These are phyloP conservation scores for Coemansia sp. DNA, from an alignment of 192 early-diverging fungal species.

Conservation along the genomic window DNA sequence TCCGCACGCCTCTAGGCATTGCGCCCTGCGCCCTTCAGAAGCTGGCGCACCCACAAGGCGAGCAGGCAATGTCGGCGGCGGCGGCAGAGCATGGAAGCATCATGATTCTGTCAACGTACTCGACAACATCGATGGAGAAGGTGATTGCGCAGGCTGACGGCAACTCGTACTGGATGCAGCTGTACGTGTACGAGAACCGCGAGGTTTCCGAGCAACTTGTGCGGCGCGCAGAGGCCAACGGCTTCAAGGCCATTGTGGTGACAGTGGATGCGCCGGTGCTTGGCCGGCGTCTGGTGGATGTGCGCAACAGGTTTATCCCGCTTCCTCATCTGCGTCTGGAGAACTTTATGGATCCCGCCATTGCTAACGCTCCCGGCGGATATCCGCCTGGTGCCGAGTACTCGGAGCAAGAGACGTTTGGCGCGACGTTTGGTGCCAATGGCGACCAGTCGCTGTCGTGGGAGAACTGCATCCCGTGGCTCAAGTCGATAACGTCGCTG, in stretches of 20 bases:
- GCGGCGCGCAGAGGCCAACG: constrained; percentile 69
- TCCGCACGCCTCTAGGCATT: constrained; percentile 70
- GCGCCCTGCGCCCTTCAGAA: constrained; percentile 78
- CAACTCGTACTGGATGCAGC: constrained; percentile 69
- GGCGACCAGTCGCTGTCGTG: constrained; percentile 80
- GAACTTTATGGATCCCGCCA: constrained; percentile 59
- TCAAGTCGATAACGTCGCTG: constrained; percentile 77
- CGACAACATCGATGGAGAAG: constrained; percentile 66
- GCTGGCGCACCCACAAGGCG: constrained; percentile 68
- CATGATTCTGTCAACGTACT: constrained; percentile 66
- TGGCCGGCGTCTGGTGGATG: constrained; percentile 60
- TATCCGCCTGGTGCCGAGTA: constrained; percentile 7
- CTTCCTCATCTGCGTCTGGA: constrained; percentile 64
- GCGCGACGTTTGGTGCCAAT: constrained; percentile 48
- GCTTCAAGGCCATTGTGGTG: constrained; percentile 69
- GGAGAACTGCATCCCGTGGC: constrained; percentile 84
- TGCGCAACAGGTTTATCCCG: constrained; percentile 61
- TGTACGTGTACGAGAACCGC: constrained; percentile 81
- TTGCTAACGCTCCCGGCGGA: constrained; percentile 15
- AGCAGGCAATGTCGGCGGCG: constrained; percentile 65
- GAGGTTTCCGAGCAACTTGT: constrained; percentile 65
- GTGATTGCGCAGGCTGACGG: constrained; percentile 55
- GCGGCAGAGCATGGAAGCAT: constrained; percentile 44
- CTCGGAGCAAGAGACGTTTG: constrained; percentile 45
- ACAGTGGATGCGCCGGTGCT: constrained; percentile 63